These are phyloP conservation scores for Ceriops decandra DNA, from an alignment of 345 rosid species.

Conservation along the genomic window DNA sequence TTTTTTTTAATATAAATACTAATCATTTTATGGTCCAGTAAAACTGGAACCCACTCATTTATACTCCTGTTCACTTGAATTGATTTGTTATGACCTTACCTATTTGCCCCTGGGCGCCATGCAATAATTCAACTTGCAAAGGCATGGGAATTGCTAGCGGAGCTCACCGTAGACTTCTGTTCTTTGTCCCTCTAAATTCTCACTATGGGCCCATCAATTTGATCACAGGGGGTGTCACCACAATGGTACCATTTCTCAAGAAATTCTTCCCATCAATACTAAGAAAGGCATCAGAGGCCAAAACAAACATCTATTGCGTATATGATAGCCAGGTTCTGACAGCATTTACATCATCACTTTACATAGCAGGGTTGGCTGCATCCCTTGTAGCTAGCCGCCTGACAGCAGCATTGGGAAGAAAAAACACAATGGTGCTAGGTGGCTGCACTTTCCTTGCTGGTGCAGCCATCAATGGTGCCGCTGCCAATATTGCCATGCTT, in stretches of 20 bases:
- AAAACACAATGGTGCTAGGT: constrained; percentile 62
- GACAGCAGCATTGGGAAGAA: constrained; percentile 49
- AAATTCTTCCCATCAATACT: constrained; percentile 72
- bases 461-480: constrained; percentile 67
- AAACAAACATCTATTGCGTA: constrained; percentile 55
- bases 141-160: background rate
- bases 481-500: constrained; percentile 64
- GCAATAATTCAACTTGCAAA: background rate
- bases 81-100: too few species aligned
- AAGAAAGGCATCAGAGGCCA: constrained; percentile 44
- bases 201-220: background rate
- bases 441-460: constrained; percentile 74
- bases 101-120: too few species aligned
- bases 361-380: constrained; percentile 63
- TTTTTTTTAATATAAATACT: too few species aligned
- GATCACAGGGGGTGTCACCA: constrained; percentile 70
- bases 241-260: constrained; percentile 72
- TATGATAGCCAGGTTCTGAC: constrained; percentile 66
- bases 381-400: constrained; percentile 73
- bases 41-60: too few species aligned
- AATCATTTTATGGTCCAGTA: too few species aligned
- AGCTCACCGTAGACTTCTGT: background rate
- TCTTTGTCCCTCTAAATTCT: background rate
- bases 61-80: too few species aligned
- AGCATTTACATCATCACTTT: constrained; percentile 74